Base-by-base conservation (phyloP, 495 filamentous ascomycete species). In the Penicillium malachiteum region DNA sequence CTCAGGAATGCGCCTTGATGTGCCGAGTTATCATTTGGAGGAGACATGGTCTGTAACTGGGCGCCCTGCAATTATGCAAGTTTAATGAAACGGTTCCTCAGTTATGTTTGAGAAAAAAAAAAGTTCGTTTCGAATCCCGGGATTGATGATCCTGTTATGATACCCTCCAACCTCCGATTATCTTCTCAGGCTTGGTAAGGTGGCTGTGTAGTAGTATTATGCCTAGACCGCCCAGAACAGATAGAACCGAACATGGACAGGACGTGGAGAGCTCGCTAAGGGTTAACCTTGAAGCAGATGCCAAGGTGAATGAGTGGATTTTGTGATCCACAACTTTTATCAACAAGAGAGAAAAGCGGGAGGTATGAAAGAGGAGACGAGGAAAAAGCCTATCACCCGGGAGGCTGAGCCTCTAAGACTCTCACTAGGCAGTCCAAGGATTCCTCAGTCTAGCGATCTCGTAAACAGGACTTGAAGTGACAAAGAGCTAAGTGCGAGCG, bases 11-110 rank as follows among this genome's bases (percentile, higher is more conserved):
- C 45, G 51, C 54, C 58, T 45, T 60, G 59, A 17, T 48, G 46
- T 48, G 56, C 32, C 31, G 48, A 17, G 11, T 58, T 39, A 11
- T 51, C 14, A 35, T 66, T 51, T 41, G 59, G 48, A 14, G 62
- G 60, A 53, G 65, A 56, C 65, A 68, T 68, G 35, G 43, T n/a
- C 46, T 39, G 40, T 18, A n/a, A 34, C 18, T 40, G 35, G 47
- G 43, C 52, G 31, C 37, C 52, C 40, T 48, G n/a, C 30, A 34
- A 40, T 34, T 54, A 63, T 60, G 50, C 39, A 53, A 53, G 26
- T 52, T 34, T 44, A 43, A 42, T 21, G 34, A 41, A 10, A 32
- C 17, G 9, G 30, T 13, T 49, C 33, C 48, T 39, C 40, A 35
- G 17, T 48, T 38, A 46, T n/a, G 42, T 21, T 5, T 50, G 21